A percentile compares a stretch with the other conserved stretches of the same genome.
These are phyloP conservation scores for Bipolaris victoriae DNA, from an alignment of 2,329 filamentous ascomycete genomes.

Conservation along the genomic window DNA sequence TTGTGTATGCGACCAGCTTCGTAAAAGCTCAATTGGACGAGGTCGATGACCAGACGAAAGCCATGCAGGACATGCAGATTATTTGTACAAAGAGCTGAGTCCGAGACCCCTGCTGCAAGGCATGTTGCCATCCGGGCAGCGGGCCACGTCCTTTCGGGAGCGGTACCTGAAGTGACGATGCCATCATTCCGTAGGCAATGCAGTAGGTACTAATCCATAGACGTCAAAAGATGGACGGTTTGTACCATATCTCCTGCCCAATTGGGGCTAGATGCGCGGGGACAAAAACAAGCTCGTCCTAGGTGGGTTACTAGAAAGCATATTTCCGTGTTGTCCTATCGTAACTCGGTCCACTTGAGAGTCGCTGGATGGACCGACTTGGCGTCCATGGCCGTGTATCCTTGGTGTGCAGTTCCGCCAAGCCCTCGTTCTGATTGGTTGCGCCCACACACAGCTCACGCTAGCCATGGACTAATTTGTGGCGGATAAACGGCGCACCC, in stretches of 20 bases:
- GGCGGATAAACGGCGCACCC: conserved; percentile 21
- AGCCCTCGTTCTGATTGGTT: conserved; percentile 20
- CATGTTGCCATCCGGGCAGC: conserved; percentile 20
- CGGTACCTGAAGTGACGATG: conserved; percentile 18
- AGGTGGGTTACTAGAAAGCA: conserved; percentile 31
- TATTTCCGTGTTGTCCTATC: conserved; percentile 28
- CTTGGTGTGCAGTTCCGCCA: conserved; percentile 8
- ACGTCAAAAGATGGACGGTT: conserved; percentile 13
- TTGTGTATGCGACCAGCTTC: conserved; percentile 38
- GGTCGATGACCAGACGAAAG: conserved; percentile 26
- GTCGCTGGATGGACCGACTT: conserved; percentile 23
- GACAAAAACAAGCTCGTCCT: conserved; percentile 33
- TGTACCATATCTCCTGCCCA: conserved; percentile 30
- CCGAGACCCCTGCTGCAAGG: conserved; percentile 6
- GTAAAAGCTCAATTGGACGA: conserved; percentile 35
- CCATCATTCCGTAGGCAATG: not conserved
- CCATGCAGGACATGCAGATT: conserved; percentile 26
- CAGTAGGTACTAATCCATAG: conserved; percentile 18
- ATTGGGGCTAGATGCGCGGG: conserved; percentile 21
- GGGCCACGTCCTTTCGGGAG: conserved; percentile 23
- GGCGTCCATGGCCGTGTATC: conserved; percentile 19
- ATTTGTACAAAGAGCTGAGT: conserved; percentile 29
- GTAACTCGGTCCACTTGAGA: conserved; percentile 22
- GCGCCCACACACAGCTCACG: conserved; percentile 12
- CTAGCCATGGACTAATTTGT: not conserved